Evolutionary conservation across 106 monocot genomes (phyloP).

Genomic region (Allium sativum): DNA sequence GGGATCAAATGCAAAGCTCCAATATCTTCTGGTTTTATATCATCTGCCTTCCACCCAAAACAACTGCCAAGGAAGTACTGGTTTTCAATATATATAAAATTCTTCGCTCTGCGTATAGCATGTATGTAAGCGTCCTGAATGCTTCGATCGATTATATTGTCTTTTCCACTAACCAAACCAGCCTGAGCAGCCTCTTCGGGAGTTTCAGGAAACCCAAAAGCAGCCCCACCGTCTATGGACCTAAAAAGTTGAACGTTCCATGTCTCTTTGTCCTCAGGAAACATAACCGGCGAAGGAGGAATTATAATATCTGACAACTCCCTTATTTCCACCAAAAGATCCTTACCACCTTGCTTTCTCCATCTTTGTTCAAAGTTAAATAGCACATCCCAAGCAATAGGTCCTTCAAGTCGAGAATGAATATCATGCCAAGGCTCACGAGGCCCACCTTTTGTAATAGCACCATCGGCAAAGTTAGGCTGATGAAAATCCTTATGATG

Average conservation of each 20-base stretch:
- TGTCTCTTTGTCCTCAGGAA: constrained; percentile 24
- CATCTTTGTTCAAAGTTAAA: constrained; percentile 48
- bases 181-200: constrained; percentile 37
- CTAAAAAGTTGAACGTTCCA: constrained; percentile 45
- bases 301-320: constrained; percentile 35
- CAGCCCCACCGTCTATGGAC: constrained; percentile 44
- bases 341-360: constrained; percentile 39
- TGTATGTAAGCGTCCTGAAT: constrained; percentile 47
- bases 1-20: constrained; percentile 46
- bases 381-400: constrained; percentile 37
- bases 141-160: constrained; percentile 42
- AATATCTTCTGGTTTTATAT: constrained; percentile 35
- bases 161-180: constrained; percentile 41
- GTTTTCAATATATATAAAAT: constrained; percentile 43
- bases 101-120: constrained; percentile 41
- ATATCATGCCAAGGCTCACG: constrained; percentile 53
- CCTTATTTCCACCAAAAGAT: constrained; percentile 26
- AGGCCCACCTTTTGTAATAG: constrained; percentile 36
- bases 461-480: constrained; percentile 25
- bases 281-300: constrained; percentile 39
- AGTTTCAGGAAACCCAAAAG: constrained; percentile 39
- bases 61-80: constrained; percentile 48
- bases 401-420: constrained; percentile 35
- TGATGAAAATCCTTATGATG: constrained; percentile 49
- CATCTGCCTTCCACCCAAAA: constrained; percentile 32